Conservation (phyloP, 441 rosid genomes). For the Aleurites moluccanus region DNA sequence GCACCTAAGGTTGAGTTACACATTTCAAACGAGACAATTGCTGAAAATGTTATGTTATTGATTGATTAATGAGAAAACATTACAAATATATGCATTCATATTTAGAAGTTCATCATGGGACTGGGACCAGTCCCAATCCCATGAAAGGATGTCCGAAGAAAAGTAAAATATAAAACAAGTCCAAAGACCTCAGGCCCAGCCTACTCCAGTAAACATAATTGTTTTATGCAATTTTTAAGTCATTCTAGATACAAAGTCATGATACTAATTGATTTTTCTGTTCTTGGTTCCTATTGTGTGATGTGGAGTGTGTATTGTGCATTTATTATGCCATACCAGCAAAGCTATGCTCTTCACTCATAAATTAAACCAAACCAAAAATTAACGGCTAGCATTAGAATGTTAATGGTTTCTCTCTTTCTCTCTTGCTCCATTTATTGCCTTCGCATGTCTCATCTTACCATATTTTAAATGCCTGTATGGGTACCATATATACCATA, state of each 20-base stretch:
- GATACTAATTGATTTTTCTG: background rate
- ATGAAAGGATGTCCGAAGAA: background rate
- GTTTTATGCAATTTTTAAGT: no score
- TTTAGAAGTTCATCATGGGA: no score
- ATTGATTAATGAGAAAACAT: no score
- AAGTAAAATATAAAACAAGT: no score
- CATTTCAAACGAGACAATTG: no score
- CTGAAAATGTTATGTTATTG: no score
- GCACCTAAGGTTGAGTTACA: no score
- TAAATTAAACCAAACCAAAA: background rate
- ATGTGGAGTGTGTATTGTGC: background rate
- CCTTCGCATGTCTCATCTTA: background rate
- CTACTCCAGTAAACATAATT: no score
- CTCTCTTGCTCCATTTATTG: background rate
- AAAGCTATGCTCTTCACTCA: background rate
- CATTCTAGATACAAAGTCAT: background rate
- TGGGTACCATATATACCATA: background rate
- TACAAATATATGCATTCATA: no score
- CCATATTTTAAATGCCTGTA: background rate
- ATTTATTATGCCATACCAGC: no score
- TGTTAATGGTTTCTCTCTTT: background rate
- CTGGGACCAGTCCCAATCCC: background rate
- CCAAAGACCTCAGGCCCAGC: background rate
- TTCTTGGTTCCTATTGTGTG: background rate
- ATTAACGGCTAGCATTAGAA: background rate